Base-by-base conservation (phyloP, 1,284 basidiomycete species). In the Cutaneotrichosporon sp. region DNA sequence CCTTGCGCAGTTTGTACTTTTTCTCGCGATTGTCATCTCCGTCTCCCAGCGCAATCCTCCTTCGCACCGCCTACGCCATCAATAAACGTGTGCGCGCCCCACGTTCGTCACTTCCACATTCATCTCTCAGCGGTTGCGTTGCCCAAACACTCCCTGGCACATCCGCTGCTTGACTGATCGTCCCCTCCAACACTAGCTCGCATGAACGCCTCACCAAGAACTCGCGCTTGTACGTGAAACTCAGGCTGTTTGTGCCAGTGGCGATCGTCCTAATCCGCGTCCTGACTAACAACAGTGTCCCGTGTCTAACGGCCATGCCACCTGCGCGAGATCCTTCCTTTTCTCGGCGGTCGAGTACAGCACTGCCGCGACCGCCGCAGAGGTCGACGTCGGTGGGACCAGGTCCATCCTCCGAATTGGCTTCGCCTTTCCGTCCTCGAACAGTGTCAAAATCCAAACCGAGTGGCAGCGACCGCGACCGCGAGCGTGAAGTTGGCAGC, bases 401-500 rank as follows among this genome's bases (percentile, higher is more conserved):
- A 7, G 26, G 14, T 14, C 36, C 36, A 7, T 14, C 43, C 10
- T 34, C 34, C 12, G 37, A 40, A 5, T 30, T 35, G 4, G 20
- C 39, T 8, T 42, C 47, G 17, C 47, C 47, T 3, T 49, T 49
- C 20, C 23, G 37, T 4, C 12, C 47, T 3, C 38, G 47, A 21
- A 34, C 43, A 10, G 30, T 30, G 26, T 14, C 23, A 48, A 39
- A 26, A 26, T 37, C 46, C 33, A 48, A 23, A 40, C 37, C 38
- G 35, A 39, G 35, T 10, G 26, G 26, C 26, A 38, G 42, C 30
- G 51, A 55, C 23, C 34, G 42, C 30, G 51, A 55, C 23, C 34
- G 54, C 12, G 51, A 42, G 37, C 46, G 48, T n/a, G 59, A 69
- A 48, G 44, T 68, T 8, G 67, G 65, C 15, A 62, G 59, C 17